phyloP scores from a whole-genome alignment of 495 filamentous ascomycete species.

The Hypoxylon intermedium region DNA sequence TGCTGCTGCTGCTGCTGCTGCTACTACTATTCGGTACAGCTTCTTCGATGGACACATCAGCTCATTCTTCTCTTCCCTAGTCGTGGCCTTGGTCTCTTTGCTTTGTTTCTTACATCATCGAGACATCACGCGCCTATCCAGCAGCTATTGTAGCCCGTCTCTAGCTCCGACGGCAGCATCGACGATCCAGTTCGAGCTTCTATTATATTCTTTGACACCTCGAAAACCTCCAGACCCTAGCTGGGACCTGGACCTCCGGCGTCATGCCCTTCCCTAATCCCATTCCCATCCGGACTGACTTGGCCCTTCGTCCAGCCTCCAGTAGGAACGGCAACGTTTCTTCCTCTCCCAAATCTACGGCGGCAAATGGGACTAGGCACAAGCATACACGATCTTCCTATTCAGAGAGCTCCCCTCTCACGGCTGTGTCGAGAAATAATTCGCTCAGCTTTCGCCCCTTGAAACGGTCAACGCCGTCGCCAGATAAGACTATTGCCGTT shows the following conservation, averaged over 20 bases:
- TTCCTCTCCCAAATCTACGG: constrained; percentile 39
- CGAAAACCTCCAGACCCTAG: constrained; percentile 6
- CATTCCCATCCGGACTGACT: constrained; percentile 52
- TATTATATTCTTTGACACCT: too few relatives aligned
- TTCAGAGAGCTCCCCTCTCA: constrained; percentile 57
- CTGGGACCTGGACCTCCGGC: constrained; percentile 14
- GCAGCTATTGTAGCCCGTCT: constrained; percentile 4
- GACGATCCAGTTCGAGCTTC: constrained; percentile 9
- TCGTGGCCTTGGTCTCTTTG: constrained; percentile 17
- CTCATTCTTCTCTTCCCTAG: constrained; percentile 17
- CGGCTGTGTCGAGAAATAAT: constrained; percentile 54
- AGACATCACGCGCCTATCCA: constrained; percentile 14
- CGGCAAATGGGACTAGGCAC: constrained; percentile 48
- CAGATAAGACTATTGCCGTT: constrained; percentile 82
- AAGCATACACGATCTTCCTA: constrained; percentile 62
- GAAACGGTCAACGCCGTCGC: constrained; percentile 60
- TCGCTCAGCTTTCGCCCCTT: constrained; percentile 57
- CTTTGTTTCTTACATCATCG: constrained; percentile 22
- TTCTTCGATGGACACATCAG: constrained; percentile 22
- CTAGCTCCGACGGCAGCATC: constrained; percentile 12
- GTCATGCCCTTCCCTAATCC: constrained; percentile 38
- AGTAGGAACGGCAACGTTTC: constrained; percentile 44
- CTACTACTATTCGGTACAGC: constrained; percentile 5
- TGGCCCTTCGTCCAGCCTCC: constrained; percentile 51
- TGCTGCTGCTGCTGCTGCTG: too few relatives aligned